Conservation (phyloP, 2,329 filamentous ascomycete genomes). For the Scytalidium sp. region DNA sequence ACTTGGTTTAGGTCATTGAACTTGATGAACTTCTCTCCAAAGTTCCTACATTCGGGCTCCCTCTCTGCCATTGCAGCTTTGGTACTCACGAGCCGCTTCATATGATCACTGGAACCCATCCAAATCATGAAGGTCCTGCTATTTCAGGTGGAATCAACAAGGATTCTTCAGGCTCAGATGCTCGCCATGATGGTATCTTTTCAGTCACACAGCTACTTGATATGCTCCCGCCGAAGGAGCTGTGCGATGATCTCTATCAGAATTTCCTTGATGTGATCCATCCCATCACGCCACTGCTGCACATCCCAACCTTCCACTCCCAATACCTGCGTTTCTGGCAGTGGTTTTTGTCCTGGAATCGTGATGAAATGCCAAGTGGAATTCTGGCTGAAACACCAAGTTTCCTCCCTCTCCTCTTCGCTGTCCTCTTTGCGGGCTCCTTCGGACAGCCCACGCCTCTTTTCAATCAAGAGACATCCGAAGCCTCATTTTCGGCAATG, state of each 20-base stretch:
- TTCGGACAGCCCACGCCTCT: neutral
- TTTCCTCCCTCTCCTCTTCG: constrained; percentile 1
- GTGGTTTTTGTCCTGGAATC: constrained; percentile 1
- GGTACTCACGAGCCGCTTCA: neutral
- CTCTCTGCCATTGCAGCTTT: neutral
- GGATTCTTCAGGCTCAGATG: neutral
- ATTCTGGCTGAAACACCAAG: constrained; percentile 3
- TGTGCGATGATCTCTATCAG: constrained; percentile 2
- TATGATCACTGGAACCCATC: neutral
- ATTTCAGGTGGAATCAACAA: neutral
- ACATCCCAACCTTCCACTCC: constrained; percentile 2
- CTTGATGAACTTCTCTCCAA: constrained; percentile 3
- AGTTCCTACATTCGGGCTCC: constrained; percentile 1
- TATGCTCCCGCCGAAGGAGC: constrained; percentile 1
- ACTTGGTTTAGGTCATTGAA: neutral
- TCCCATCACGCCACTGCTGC: constrained; percentile 2
- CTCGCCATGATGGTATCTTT: neutral
- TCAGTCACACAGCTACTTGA: neutral
- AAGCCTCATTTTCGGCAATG: neutral
- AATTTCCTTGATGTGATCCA: constrained; percentile 3
- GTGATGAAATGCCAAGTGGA: neutral
- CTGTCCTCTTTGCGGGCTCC: constrained; percentile 3
- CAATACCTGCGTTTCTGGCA: constrained; percentile 1
- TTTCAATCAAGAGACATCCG: neutral
- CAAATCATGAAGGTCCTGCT: neutral